A percentile compares a stretch with the other conserved stretches of the same genome.
Evolutionary conservation across 164 flowering plant species (phyloP).

Genomic region (Vitis amurensis): DNA sequence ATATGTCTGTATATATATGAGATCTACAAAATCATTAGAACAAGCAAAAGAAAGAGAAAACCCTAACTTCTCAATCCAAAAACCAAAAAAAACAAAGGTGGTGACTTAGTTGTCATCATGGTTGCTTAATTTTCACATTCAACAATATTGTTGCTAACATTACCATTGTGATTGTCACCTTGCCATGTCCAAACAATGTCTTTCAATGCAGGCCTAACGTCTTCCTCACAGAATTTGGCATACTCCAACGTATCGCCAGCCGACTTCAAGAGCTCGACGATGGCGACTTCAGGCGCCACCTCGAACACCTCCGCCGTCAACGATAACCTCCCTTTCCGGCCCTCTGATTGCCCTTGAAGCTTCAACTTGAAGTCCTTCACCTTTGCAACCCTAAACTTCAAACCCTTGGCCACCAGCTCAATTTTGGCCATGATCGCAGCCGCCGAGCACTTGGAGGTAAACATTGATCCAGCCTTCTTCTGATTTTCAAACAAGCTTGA

Average conservation of each 20-base stretch:
- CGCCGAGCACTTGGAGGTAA: constrained; percentile 65
- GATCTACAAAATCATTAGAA: no score
- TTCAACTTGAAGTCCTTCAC: constrained; percentile 57
- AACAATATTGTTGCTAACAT: neutral
- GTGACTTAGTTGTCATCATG: neutral
- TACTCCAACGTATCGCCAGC: constrained; percentile 77
- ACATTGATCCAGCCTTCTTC: constrained; percentile 46
- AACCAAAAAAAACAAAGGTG: no score
- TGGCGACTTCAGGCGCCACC: constrained; percentile 69
- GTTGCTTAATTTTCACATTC: neutral
- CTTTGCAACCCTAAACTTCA: constrained; percentile 40
- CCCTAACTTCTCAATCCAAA: no score
- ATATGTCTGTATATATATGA: no score
- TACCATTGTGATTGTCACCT: constrained; percentile 32
- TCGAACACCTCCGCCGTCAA: constrained; percentile 81
- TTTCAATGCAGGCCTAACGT: constrained; percentile 68
- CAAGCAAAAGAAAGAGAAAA: no score
- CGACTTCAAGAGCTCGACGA: constrained; percentile 66
- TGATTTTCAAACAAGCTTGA: constrained; percentile 65
- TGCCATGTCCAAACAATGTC: constrained; percentile 89
- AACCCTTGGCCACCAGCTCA: constrained; percentile 50
- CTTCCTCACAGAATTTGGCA: constrained; percentile 60
- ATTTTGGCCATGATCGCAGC: constrained; percentile 52
- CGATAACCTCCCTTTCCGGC: constrained; percentile 62
- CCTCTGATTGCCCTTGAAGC: constrained; percentile 54